phyloP scores from a whole-genome alignment of 495 filamentous ascomycete species.

The Hypoxylon fragiforme region DNA sequence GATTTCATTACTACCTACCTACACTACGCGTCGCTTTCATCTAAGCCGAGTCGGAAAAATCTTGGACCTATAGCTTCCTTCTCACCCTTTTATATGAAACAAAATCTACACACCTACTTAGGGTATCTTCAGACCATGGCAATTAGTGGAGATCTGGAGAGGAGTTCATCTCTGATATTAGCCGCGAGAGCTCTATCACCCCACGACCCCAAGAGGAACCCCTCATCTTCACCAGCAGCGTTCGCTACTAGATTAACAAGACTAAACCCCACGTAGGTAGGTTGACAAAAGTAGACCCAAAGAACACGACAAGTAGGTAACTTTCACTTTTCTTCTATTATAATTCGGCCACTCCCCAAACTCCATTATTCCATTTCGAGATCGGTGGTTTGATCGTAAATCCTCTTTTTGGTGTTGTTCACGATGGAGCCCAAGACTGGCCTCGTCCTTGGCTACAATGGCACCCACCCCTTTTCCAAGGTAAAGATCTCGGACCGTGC shows the following conservation, averaged over 20 bases:
- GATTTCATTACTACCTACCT: no score
- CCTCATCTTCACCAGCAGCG: slow-evolving; percentile 17
- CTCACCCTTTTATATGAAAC: slow-evolving; percentile 3
- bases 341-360: background rate
- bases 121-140: slow-evolving; percentile 11
- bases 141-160: slow-evolving; percentile 33
- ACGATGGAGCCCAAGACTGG: slow-evolving; percentile 41
- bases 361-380: background rate
- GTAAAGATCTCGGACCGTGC: slow-evolving; percentile 51
- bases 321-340: slow-evolving; percentile 3
- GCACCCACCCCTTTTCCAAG: slow-evolving; percentile 53
- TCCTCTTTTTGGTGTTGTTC: slow-evolving; percentile 9
- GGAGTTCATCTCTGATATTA: slow-evolving; percentile 36
- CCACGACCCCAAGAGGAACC: slow-evolving; percentile 29
- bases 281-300: slow-evolving; percentile 12
- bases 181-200: slow-evolving; percentile 38
- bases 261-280: slow-evolving; percentile 26
- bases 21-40: background rate
- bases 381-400: background rate
- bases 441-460: slow-evolving; percentile 55
- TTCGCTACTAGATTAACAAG: slow-evolving; percentile 18
- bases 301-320: slow-evolving; percentile 1
- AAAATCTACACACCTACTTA: slow-evolving; percentile 13
- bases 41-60: slow-evolving; percentile 29
- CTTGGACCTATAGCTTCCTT: background rate